phyloP scores from a whole-genome alignment of 179 eudicot genomes.

The Beta lomatogona region DNA sequence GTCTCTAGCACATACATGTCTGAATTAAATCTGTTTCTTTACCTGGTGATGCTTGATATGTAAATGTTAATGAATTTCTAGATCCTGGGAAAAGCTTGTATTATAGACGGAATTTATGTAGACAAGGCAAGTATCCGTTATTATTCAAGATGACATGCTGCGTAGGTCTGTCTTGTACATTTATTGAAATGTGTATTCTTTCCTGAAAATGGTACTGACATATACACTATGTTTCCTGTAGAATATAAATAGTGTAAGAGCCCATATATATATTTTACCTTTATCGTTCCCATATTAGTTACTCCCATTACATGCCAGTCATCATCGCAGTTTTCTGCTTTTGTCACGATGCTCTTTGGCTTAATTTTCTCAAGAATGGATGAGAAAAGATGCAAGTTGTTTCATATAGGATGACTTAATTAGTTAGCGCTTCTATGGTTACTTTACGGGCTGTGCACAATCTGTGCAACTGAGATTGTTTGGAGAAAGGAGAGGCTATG shows the following conservation, averaged over 20 bases:
- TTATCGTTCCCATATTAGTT: too few species aligned
- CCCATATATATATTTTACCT: too few species aligned
- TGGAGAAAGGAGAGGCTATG: background rate
- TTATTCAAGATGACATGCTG: background rate
- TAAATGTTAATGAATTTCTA: background rate
- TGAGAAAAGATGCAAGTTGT: background rate
- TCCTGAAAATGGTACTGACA: background rate
- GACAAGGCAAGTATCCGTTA: background rate
- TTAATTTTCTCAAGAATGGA: background rate
- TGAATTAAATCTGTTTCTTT: background rate
- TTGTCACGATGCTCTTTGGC: background rate
- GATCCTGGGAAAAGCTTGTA: conserved; percentile 1
- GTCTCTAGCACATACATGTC: background rate
- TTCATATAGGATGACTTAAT: background rate
- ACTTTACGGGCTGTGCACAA: background rate
- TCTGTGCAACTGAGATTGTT: background rate
- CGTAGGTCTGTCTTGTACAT: conserved; percentile 1
- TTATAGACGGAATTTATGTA: background rate
- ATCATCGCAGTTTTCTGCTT: background rate
- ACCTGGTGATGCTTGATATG: background rate
- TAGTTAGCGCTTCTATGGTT: background rate
- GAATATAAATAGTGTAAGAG: too few species aligned
- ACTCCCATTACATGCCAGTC: too few species aligned
- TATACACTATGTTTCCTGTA: too few species aligned
- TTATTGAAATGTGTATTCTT: background rate